Conservation (phyloP, 306 rosid genomes). For the Cyamopsis tetragonoloba region DNA sequence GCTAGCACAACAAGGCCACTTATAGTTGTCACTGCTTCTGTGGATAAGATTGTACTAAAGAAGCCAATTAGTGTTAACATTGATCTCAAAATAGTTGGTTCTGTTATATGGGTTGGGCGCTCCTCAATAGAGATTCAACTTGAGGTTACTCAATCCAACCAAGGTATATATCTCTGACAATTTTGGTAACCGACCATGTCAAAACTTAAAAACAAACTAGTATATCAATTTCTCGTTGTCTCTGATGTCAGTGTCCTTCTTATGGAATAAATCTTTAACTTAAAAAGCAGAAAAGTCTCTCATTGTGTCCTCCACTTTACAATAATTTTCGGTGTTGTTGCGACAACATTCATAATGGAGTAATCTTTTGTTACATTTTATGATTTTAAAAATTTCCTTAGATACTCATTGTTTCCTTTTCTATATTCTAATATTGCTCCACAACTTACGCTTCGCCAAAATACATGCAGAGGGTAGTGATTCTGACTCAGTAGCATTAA, state of each 20-base stretch:
- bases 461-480: constrained; percentile 34
- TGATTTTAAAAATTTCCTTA: background rate
- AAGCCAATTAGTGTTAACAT: constrained; percentile 75
- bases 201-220: background rate
- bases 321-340: background rate
- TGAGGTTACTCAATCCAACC: constrained; percentile 57
- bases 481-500: constrained; percentile 55
- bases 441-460: background rate
- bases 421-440: background rate
- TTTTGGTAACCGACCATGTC: background rate
- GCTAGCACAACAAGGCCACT: constrained; percentile 83
- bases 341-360: background rate
- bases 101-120: constrained; percentile 91
- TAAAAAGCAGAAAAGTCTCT: background rate
- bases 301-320: background rate
- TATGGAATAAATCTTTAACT: background rate
- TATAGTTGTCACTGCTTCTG: constrained; percentile 86
- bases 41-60: constrained; percentile 85
- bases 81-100: constrained; percentile 82
- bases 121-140: constrained; percentile 92
- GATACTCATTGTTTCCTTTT: background rate
- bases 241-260: background rate
- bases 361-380: constrained; percentile 17
- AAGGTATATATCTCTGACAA: constrained; percentile 48
- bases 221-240: background rate